Percentiles rank a stretch among this genome's conserved stretches.
Conservation (phyloP, 1,284 basidiomycete species). For the Rhodotorula sp. region DNA sequence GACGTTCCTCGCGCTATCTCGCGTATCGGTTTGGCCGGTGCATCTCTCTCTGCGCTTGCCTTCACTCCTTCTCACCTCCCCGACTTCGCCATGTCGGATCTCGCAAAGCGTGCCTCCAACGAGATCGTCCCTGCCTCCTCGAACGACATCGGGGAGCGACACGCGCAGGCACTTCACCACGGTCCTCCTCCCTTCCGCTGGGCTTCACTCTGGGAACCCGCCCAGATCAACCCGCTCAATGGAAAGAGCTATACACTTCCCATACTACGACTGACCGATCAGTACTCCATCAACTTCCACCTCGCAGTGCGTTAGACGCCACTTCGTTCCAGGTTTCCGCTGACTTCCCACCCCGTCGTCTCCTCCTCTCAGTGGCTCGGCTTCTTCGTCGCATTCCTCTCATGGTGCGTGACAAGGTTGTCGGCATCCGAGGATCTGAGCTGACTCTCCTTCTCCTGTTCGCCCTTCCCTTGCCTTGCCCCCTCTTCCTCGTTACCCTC, state of each 20-base stretch:
- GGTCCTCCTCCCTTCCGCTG: constrained; percentile 18
- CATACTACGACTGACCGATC: constrained; percentile 57
- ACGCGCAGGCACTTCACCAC: background rate
- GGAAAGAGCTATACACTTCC: constrained; percentile 60
- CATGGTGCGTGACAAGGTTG: background rate
- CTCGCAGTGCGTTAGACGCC: constrained; percentile 31
- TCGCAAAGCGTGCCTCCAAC: constrained; percentile 5
- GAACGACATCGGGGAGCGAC: background rate
- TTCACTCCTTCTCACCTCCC: too few relatives aligned
- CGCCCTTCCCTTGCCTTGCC: background rate
- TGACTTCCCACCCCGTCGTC: background rate
- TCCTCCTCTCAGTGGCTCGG: constrained; percentile 31
- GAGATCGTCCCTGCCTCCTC: background rate
- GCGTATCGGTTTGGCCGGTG: too few relatives aligned
- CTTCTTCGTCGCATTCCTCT: constrained; percentile 55
- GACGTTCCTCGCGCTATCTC: too few relatives aligned
- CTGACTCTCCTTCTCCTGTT: too few relatives aligned
- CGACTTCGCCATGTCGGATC: constrained; percentile 2
- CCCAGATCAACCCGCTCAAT: constrained; percentile 17
- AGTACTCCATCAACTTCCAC: constrained; percentile 59
- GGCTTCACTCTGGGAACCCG: constrained; percentile 21
- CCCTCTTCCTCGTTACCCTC: background rate
- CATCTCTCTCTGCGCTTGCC: too few relatives aligned
- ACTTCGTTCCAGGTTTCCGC: constrained; percentile 51
- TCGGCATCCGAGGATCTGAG: too few relatives aligned